These are phyloP conservation scores for Talaromyces sp. DNA, from an alignment of 2,329 filamentous ascomycete species.

Conservation along the genomic window DNA sequence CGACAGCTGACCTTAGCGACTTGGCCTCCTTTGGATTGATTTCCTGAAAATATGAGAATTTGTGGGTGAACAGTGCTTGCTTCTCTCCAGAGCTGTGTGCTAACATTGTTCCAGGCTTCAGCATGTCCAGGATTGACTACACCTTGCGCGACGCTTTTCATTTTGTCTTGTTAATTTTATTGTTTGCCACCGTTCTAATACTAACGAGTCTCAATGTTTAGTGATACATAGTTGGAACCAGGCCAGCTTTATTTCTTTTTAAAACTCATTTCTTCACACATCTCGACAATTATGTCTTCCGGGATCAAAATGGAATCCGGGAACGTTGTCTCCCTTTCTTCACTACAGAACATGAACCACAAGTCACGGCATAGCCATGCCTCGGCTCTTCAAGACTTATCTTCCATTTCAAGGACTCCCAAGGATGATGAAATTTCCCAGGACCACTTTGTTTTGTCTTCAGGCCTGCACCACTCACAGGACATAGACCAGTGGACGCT, in stretches of 20 bases:
- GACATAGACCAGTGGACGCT: slow-evolving; percentile 35
- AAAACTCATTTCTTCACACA: slow-evolving; percentile 4
- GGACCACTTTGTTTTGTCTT: slow-evolving; percentile 38
- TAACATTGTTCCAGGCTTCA: slow-evolving; percentile 1
- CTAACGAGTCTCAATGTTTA: slow-evolving; percentile 19
- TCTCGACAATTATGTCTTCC: slow-evolving; percentile 28
- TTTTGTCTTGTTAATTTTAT: slow-evolving; percentile 6
- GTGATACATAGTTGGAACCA: slow-evolving; percentile 19
- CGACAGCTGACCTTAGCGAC: background rate
- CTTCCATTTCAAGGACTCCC: slow-evolving; percentile 33
- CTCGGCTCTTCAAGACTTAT: slow-evolving; percentile 31
- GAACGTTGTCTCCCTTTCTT: slow-evolving; percentile 31
- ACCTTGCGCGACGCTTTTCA: slow-evolving; percentile 7
- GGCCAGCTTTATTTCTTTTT: slow-evolving; percentile 16
- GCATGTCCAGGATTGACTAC: background rate
- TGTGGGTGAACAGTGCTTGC: background rate
- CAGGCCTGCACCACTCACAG: slow-evolving; percentile 30
- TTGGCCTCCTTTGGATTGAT: background rate
- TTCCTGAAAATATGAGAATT: background rate
- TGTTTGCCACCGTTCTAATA: slow-evolving; percentile 8
- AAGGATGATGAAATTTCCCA: slow-evolving; percentile 41
- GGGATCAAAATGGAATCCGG: slow-evolving; percentile 32
- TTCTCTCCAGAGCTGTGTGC: background rate
- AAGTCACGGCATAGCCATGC: slow-evolving; percentile 30
- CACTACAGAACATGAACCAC: slow-evolving; percentile 27